Evolutionary conservation across 139 green algal genomes (phyloP), one percentile per base, ranked within the genome.

Genomic region (Chlorella sp.): DNA sequence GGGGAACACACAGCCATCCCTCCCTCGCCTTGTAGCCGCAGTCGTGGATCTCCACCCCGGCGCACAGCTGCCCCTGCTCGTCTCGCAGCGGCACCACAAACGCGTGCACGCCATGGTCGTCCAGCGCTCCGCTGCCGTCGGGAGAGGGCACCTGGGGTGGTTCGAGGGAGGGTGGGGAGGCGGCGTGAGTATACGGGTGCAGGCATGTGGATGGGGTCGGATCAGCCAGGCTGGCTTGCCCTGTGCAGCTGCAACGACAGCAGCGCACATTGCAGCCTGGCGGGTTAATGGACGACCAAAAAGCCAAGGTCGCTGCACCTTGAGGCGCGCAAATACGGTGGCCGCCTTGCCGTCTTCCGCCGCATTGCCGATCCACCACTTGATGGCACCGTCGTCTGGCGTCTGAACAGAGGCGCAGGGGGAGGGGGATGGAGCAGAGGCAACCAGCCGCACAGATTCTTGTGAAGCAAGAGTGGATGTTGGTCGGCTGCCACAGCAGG

Each of bases 21-120:
- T 46, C 46, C 14, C 88, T 0, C 41, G 94, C 95, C 91, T 98
- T 98, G 93, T 98, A 97, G 8, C 95, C 95, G 73, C 95, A 98
- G 89, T 98, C 95, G 7, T 89, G 85, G 72, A 98, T 98, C 89
- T 98, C 95, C 64, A 98, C 94, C 0, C 95, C 95, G 36, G 93
- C 93, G 68, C 94, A 80, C 48, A 88, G 67, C 7, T 73, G 43
- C 48, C 90, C 87, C 5, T 46, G 46, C 0, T 84, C 87, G 75
- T 95, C 91, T 0, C 94, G 82, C 28, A 97, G 80, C 7, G 93
- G 95, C 82, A 96, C 92, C 28, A 97, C 79, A 44, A 97, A 94
- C 19, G 94, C 94, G 79, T 97, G 94, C 79, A 97, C 94, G 20
- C 93, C 94, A 73, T 97, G 91, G 85, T 98, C 95, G 75, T 95